phyloP scores from a whole-genome alignment of 208 protist genomes.

The Trypanosoma mega region DNA sequence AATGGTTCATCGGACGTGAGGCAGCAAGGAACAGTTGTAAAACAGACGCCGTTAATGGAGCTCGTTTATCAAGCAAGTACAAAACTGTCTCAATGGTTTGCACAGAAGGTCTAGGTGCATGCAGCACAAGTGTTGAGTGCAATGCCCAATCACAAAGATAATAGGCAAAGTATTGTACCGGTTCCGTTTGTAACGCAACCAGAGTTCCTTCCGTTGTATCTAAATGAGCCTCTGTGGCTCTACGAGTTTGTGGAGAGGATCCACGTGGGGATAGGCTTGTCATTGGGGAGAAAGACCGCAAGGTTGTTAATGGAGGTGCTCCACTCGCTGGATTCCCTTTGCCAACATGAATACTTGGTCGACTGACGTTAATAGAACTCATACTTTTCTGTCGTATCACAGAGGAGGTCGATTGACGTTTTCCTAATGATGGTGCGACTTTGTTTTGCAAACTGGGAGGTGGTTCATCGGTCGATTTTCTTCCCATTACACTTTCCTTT shows the following conservation, averaged over 20 bases:
- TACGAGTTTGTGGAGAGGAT: background rate
- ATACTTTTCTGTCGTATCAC: too few relatives aligned
- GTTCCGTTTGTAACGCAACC: background rate
- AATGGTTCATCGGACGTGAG: constrained; percentile 29
- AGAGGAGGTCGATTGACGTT: too few relatives aligned
- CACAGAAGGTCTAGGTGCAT: constrained; percentile 60
- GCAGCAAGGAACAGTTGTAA: constrained; percentile 71
- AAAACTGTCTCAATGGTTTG: constrained; percentile 58
- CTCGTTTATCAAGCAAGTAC: constrained; percentile 62
- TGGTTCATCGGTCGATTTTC: background rate
- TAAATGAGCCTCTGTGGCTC: too few relatives aligned
- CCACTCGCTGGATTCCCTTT: too few relatives aligned
- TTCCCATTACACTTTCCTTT: background rate
- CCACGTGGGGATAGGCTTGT: too few relatives aligned
- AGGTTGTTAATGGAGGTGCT: too few relatives aligned
- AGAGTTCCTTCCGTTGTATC: too few relatives aligned
- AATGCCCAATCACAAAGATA: constrained; percentile 73
- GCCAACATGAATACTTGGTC: too few relatives aligned
- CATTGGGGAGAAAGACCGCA: too few relatives aligned
- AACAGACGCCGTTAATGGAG: constrained; percentile 56
- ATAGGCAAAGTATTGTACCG: constrained; percentile 25
- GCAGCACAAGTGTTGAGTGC: constrained; percentile 59
- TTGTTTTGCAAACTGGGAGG: background rate
- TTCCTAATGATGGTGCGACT: background rate
- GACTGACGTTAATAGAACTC: too few relatives aligned